Conservation (phyloP, 495 filamentous ascomycete genomes). For the Tuber calosporum region DNA sequence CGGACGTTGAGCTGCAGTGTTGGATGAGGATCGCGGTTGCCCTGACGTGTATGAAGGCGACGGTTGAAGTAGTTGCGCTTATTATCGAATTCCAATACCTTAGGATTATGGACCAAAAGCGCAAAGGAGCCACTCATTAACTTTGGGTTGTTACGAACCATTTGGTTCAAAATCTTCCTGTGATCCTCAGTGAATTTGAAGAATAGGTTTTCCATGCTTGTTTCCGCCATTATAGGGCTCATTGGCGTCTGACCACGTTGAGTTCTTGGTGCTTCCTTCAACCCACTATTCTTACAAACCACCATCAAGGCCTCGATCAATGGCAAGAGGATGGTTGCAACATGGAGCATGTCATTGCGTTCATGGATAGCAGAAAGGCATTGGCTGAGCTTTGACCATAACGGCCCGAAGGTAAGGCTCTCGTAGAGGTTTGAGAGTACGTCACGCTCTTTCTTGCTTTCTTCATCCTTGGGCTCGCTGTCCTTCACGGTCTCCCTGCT, state of each 20-base stretch:
- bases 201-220: constrained; percentile 81
- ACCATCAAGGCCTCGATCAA: constrained; percentile 97
- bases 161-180: constrained; percentile 94
- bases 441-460: constrained; percentile 61
- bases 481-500: constrained; percentile 51
- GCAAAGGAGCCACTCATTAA: constrained; percentile 98
- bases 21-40: constrained; percentile 54
- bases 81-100: constrained; percentile 98
- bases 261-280: constrained; percentile 59
- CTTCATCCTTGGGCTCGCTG: constrained; percentile 50
- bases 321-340: constrained; percentile 88
- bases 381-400: constrained; percentile 92
- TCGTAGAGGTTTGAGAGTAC: constrained; percentile 81
- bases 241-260: constrained; percentile 44
- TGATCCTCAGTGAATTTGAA: constrained; percentile 98
- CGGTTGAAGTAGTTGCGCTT: constrained; percentile 99
- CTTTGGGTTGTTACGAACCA: constrained; percentile 91
- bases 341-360: constrained; percentile 89
- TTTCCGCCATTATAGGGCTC: constrained; percentile 65
- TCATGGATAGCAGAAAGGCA: constrained; percentile 82
- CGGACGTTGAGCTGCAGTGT: constrained; percentile 83
- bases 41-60: constrained; percentile 70
- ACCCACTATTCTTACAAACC: constrained; percentile 89
- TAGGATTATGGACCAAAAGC: constrained; percentile 92
- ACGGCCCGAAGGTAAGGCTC: constrained; percentile 73